Base-by-base conservation (phyloP, 2,329 filamentous ascomycete species). In the Blastomyces percursus region DNA sequence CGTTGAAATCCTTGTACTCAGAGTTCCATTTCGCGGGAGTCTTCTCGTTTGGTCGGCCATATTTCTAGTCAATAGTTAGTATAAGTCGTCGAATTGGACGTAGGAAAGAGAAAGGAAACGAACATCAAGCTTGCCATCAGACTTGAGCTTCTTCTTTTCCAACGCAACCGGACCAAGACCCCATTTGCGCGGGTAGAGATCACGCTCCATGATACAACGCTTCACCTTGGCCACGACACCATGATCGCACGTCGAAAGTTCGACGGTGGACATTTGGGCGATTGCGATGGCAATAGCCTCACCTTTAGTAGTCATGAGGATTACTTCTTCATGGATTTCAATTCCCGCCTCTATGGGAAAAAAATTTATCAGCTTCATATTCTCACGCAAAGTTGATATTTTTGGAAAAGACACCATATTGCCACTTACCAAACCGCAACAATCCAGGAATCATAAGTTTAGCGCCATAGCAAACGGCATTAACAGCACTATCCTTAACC, bases 141-240 rank as follows among this genome's bases (percentile, higher is more conserved):
- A 90, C 86, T 97, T 97, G 82, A 99, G 86, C 86, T 97, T 96
- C 89, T 99, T 99, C 87, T 99, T 99, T 84, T 97, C 91, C 58
- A 88, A 80, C 59, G 94, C 94, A 64, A 93, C 87, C 61, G 94
- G 93, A 66, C 94, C 94, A 73, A 97, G 85, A 68, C 94, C 94
- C 94, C 94, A 99, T 82, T 93, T 84, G 76, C 91, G 85, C 67
- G 94, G 94, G 84, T 99, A 99, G 64, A 97, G 83, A 75, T 97
- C 94, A 71, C 94, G 90, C 83, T 99, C 94, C 94, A 99, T 99
- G 78, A 99, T 99, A 78, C 92, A 96, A 71, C 94, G 88, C 87
- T 99, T 99, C 75, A 99, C 91, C 83, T 96, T 97, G 70, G 94
- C 94, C 64, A 97, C 93, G 64, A 96, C 91, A 71, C 94, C 94